These are phyloP conservation scores for Gyrodon lividus DNA, from an alignment of 768 basidiomycete species.

Conservation along the genomic window DNA sequence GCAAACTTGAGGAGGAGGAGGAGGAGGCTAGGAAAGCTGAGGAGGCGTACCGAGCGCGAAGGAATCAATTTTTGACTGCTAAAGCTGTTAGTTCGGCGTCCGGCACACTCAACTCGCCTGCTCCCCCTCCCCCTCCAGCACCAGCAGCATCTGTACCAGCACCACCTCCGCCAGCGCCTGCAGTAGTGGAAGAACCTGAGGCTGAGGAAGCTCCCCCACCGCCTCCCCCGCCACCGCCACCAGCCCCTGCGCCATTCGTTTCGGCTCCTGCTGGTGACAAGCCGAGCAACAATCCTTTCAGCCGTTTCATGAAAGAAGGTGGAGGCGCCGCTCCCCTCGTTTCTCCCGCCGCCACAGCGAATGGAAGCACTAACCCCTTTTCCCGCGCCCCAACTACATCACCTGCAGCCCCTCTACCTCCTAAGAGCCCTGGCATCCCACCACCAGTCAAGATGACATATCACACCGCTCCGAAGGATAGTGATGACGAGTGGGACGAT, in stretches of 20 bases:
- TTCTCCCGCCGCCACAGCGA: conserved; percentile 27
- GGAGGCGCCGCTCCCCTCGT: conserved; percentile 29
- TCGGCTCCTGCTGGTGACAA: conserved; percentile 40
- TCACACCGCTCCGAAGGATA: conserved; percentile 55
- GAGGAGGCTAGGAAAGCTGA: conserved; percentile 52
- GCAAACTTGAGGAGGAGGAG: conserved; percentile 69
- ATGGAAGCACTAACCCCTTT: conserved; percentile 74
- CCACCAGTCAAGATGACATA: conserved; percentile 55
- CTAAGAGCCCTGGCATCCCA: conserved; percentile 37
- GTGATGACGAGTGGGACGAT: conserved; percentile 86
- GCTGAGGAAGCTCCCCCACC: conserved; percentile 26
- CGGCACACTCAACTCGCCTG: conserved; percentile 30
- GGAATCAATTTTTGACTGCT: conserved; percentile 37
- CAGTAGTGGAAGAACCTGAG: conserved; percentile 11
- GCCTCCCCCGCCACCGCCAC: conserved; percentile 32
- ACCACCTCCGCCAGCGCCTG: conserved; percentile 5
- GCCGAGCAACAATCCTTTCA: conserved; percentile 79
- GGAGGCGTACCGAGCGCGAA: conserved; percentile 37
- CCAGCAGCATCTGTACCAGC: conserved; percentile 24
- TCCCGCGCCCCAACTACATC: conserved; percentile 50
- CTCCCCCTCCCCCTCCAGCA: conserved; percentile 38
- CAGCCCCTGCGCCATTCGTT: conserved; percentile 26
- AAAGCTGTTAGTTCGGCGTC: conserved; percentile 34
- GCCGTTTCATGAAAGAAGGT: conserved; percentile 56
- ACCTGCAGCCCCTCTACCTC: conserved; percentile 37